Conservation (phyloP, 192 early-diverging fungal genomes). For the Paraglomus occultum region DNA sequence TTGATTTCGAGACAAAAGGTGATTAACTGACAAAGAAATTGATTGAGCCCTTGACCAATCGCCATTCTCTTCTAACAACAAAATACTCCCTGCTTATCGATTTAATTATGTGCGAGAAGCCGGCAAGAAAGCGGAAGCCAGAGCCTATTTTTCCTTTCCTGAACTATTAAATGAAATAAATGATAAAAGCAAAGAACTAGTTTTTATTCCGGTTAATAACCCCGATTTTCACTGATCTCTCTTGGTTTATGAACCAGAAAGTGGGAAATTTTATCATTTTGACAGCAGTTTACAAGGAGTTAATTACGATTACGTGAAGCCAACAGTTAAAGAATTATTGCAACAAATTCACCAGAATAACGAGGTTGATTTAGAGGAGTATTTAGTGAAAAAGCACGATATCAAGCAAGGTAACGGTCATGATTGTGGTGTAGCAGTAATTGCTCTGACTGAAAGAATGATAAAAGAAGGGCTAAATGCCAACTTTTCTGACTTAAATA, state of each 20-base stretch:
- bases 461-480: neutral
- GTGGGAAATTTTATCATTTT: conserved; percentile 2
- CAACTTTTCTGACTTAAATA: too few relatives aligned
- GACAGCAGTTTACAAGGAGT: neutral
- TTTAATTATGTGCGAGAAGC: too few relatives aligned
- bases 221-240: conserved; percentile 4
- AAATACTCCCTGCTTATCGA: too few relatives aligned
- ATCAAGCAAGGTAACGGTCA: neutral
- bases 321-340: neutral
- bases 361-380: neutral
- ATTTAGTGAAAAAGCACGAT: neutral
- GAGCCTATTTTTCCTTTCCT: neutral
- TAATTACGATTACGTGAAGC: neutral
- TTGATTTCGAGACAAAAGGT: too few relatives aligned
- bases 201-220: conserved; percentile 10
- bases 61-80: too few relatives aligned
- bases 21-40: too few relatives aligned
- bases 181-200: neutral
- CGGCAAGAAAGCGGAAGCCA: neutral
- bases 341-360: neutral
- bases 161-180: neutral
- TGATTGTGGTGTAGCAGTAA: conserved; percentile 16
- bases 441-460: neutral
- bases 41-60: too few relatives aligned
- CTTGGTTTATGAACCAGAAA: neutral